A percentile compares a stretch with the other conserved stretches of the same genome.
Evolutionary conservation across 441 rosid species (phyloP).

Genomic region (Capsella rubella): DNA sequence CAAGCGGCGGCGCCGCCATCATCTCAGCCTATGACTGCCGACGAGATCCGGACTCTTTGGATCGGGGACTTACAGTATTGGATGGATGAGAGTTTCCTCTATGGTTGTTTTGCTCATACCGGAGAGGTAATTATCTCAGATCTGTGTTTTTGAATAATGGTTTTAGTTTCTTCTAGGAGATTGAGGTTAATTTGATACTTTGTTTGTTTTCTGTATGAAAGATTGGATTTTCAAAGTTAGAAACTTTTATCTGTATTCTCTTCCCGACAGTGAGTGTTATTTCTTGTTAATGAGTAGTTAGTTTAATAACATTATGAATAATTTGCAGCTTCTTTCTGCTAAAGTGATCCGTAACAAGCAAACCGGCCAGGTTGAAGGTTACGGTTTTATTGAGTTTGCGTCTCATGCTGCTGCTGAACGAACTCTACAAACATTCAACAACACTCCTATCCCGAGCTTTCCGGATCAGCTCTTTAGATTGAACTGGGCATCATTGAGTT

Average conservation of each 20-base stretch:
- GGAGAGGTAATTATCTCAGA: conserved; percentile 76
- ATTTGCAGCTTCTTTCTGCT: conserved; percentile 62
- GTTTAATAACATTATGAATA: neutral
- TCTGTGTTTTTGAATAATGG: neutral
- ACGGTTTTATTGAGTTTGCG: conserved; percentile 86
- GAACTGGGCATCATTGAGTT: conserved; percentile 88
- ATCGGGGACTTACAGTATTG: conserved; percentile 88
- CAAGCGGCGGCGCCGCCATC: conserved; percentile 43
- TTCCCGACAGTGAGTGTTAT: neutral
- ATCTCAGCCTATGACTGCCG: conserved; percentile 49
- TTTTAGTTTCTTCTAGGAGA: neutral
- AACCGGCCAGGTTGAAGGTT: conserved; percentile 76
- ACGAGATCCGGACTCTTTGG: conserved; percentile 88
- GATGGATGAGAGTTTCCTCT: conserved; percentile 88
- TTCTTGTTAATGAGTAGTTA: neutral
- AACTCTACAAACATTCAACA: conserved; percentile 76
- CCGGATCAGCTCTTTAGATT: conserved; percentile 79
- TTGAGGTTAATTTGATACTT: neutral
- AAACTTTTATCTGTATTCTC: neutral
- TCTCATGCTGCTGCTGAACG: conserved; percentile 82
- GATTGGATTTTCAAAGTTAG: conserved; percentile 24
- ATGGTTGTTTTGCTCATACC: conserved; percentile 55
- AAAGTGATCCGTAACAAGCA: conserved; percentile 91
- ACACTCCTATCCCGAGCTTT: conserved; percentile 65
- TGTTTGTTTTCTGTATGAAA: conserved; percentile 16